A percentile compares a stretch with the other conserved stretches of the same genome.
Evolutionary conservation across 257 asterid genomes (phyloP).

Genomic region (Anisodus acutangulus): DNA sequence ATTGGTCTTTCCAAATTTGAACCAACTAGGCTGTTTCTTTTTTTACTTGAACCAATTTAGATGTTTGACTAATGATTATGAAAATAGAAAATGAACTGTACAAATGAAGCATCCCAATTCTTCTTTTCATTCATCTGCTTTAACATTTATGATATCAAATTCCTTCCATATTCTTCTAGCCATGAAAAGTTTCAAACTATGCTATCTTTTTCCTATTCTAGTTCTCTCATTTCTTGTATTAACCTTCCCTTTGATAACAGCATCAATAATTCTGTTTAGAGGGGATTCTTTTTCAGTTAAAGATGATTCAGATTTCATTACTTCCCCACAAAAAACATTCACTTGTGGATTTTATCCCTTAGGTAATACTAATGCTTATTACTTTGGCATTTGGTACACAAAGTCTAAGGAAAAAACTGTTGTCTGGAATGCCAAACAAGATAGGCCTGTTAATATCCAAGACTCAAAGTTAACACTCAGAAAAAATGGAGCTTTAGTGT

Average conservation of each 20-base stretch:
- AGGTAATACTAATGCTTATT: slow-evolving; percentile 59
- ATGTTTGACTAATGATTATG: neutral
- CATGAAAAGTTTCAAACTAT: neutral
- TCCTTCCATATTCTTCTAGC: slow-evolving; percentile 4
- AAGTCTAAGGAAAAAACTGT: slow-evolving; percentile 58
- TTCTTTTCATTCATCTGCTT: slow-evolving; percentile 13
- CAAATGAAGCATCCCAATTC: neutral
- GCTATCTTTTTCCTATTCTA: neutral
- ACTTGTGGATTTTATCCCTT: slow-evolving; percentile 59
- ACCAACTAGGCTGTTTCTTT: neutral
- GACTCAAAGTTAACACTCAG: slow-evolving; percentile 43
- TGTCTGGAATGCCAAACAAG: slow-evolving; percentile 68
- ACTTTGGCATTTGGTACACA: slow-evolving; percentile 74
- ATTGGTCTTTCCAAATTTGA: neutral
- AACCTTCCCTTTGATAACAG: slow-evolving; percentile 24
- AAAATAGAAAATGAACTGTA: no score
- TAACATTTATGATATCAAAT: neutral
- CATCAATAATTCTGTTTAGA: slow-evolving; percentile 39
- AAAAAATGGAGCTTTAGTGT: slow-evolving; percentile 39
- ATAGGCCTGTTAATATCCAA: slow-evolving; percentile 58
- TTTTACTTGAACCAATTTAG: neutral
- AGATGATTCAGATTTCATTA: slow-evolving; percentile 45
- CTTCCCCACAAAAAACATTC: slow-evolving; percentile 58
- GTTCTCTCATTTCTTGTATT: slow-evolving; percentile 25
- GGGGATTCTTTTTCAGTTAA: slow-evolving; percentile 58